A percentile compares a stretch with the other conserved stretches of the same genome.
phyloP scores from a whole-genome alignment of 805 yeast genomes.

The Schwanniomyces polymorphus region DNA sequence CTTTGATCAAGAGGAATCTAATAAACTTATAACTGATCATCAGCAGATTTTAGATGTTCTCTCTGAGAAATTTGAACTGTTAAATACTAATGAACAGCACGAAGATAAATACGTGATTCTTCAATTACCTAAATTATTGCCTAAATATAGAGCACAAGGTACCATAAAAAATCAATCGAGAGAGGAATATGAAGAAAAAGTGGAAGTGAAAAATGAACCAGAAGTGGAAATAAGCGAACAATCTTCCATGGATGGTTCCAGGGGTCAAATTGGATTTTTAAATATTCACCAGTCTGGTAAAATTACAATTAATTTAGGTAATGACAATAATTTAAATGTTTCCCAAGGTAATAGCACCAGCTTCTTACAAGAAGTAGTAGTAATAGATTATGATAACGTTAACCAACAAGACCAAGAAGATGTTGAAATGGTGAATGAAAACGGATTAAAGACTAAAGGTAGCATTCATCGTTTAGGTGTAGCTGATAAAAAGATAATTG shows the following conservation, averaged over 20 bases:
- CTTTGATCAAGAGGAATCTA: conserved; percentile 29
- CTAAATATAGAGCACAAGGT: conserved; percentile 25
- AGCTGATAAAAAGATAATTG: conserved; percentile 29
- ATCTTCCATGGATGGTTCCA: conserved; percentile 9
- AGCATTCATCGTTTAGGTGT: conserved; percentile 27
- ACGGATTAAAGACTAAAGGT: conserved; percentile 21
- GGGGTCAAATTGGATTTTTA: conserved; percentile 71
- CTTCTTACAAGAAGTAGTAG: conserved; percentile 72
- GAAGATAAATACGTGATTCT: conserved; percentile 33
- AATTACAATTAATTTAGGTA: conserved; percentile 71
- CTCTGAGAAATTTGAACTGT: conserved; percentile 19
- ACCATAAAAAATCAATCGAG: not conserved
- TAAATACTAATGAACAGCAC: conserved; percentile 5
- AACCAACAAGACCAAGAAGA: conserved; percentile 32
- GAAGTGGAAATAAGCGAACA: conserved; percentile 10
- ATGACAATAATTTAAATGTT: conserved; percentile 61
- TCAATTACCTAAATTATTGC: conserved; percentile 51
- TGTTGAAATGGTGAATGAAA: conserved; percentile 14
- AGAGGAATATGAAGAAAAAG: conserved; percentile 2
- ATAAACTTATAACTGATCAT: conserved; percentile 31
- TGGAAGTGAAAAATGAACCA: conserved; percentile 7
- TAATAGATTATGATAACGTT: conserved; percentile 41
- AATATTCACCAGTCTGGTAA: conserved; percentile 84
- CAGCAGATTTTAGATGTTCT: conserved; percentile 25
- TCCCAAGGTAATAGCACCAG: conserved; percentile 67